Percentiles rank a stretch among this genome's conserved stretches.
phyloP scores from a whole-genome alignment of 352 stramenopile species.

The Phytophthora melonis region DNA sequence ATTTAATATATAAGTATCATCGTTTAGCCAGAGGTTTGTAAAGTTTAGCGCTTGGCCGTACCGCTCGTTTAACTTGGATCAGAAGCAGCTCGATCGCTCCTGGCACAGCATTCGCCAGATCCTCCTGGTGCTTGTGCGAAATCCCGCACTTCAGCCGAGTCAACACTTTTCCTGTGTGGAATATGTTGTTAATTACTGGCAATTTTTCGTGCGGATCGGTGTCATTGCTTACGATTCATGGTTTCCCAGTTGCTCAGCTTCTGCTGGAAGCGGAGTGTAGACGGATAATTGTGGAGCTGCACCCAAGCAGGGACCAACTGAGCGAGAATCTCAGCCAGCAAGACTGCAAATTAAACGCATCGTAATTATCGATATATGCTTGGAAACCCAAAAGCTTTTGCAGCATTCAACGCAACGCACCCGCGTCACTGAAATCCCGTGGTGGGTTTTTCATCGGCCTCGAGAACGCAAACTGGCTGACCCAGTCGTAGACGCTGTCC shows the following conservation, averaged over 20 bases:
- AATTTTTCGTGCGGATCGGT: no score
- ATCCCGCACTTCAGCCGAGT: slow-evolving; percentile 55
- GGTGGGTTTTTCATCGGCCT: slow-evolving; percentile 45
- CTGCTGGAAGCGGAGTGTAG: slow-evolving; percentile 51
- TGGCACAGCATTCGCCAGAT: slow-evolving; percentile 51
- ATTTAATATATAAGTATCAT: no score
- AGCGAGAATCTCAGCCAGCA: slow-evolving; percentile 60
- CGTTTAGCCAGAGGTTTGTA: no score
- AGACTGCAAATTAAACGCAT: slow-evolving; percentile 21
- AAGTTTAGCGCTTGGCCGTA: slow-evolving; percentile 16
- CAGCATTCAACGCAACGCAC: slow-evolving; percentile 7
- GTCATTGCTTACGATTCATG: slow-evolving; percentile 49
- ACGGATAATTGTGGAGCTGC: slow-evolving; percentile 59
- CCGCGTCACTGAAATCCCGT: slow-evolving; percentile 64
- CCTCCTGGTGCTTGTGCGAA: slow-evolving; percentile 52
- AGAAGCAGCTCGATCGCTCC: slow-evolving; percentile 53
- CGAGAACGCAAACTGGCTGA: slow-evolving; percentile 56
- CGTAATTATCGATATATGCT: not conserved
- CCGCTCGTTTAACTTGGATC: slow-evolving; percentile 55
- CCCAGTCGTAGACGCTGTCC: slow-evolving; percentile 50
- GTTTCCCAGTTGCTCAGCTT: slow-evolving; percentile 69
- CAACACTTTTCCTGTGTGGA: slow-evolving; percentile 54
- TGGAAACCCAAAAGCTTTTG: not conserved
- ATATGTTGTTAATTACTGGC: not conserved
- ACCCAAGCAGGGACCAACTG: slow-evolving; percentile 59